Conservation (phyloP, 1,139 yeast species). For the Kodamaea suecica region DNA sequence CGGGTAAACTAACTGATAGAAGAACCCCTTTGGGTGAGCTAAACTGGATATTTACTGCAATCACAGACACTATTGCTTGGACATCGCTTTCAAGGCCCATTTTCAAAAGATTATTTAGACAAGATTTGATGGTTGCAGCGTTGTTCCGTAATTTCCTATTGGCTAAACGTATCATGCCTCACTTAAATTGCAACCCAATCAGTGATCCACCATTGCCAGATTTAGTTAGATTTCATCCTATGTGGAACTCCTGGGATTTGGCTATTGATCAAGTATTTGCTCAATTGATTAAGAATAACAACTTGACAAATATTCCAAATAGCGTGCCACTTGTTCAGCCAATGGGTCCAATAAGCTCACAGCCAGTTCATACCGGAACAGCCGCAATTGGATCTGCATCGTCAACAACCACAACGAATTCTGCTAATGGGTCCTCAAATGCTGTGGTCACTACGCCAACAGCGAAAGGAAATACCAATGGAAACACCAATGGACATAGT, state of each 20-base stretch:
- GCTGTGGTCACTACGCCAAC: slow-evolving; percentile 19
- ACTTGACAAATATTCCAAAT: slow-evolving; percentile 13
- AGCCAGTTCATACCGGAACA: slow-evolving; percentile 12
- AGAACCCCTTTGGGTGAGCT: slow-evolving; percentile 94
- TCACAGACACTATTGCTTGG: slow-evolving; percentile 98
- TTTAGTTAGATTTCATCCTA: slow-evolving; percentile 71
- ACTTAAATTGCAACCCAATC: slow-evolving; percentile 89
- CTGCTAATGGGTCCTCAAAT: slow-evolving; percentile 22
- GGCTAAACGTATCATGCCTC: slow-evolving; percentile 93
- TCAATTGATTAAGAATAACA: slow-evolving; percentile 49
- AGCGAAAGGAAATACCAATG: slow-evolving; percentile 3
- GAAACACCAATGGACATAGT: background rate
- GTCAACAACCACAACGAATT: slow-evolving; percentile 10
- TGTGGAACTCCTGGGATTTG: slow-evolving; percentile 99
- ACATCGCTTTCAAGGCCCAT: slow-evolving; percentile 83
- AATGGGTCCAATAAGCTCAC: slow-evolving; percentile 6
- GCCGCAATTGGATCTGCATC: slow-evolving; percentile 4
- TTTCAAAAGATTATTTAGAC: slow-evolving; percentile 87
- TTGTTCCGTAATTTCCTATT: slow-evolving; percentile 85
- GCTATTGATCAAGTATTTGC: slow-evolving; percentile 93
- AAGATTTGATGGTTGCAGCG: slow-evolving; percentile 96
- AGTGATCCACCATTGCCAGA: slow-evolving; percentile 94
- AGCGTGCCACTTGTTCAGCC: background rate
- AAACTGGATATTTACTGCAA: slow-evolving; percentile 97
- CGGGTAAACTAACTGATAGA: slow-evolving; percentile 89